A percentile compares a stretch with the other conserved stretches of the same genome.
phyloP scores from a whole-genome alignment of 2,329 filamentous ascomycete genomes.

The Fusarium protoensiforme region DNA sequence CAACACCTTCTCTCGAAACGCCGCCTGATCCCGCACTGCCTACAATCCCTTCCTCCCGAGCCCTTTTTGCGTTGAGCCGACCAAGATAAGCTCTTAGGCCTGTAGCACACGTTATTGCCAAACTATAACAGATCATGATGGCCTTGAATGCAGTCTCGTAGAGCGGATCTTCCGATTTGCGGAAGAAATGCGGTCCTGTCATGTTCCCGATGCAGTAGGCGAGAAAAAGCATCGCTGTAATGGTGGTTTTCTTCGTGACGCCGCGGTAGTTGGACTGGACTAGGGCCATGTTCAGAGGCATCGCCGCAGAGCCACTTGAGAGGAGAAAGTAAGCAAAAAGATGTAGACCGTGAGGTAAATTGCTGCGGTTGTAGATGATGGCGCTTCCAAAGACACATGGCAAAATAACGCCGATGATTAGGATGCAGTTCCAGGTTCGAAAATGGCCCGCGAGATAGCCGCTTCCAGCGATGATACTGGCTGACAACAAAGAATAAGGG shows the following conservation, averaged over 20 bases:
- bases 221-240: slow-evolving; percentile 66
- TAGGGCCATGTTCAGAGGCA: slow-evolving; percentile 66
- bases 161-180: slow-evolving; percentile 58
- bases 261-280: slow-evolving; percentile 67
- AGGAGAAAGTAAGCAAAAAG: slow-evolving; percentile 69
- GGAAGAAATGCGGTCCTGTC: slow-evolving; percentile 66
- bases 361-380: slow-evolving; percentile 61
- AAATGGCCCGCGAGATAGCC: slow-evolving; percentile 64
- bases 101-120: slow-evolving; percentile 58
- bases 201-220: slow-evolving; percentile 69
- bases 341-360: slow-evolving; percentile 55
- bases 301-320: slow-evolving; percentile 62
- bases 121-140: slow-evolving; percentile 67
- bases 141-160: slow-evolving; percentile 65
- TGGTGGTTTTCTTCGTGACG: slow-evolving; percentile 70
- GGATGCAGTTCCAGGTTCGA: slow-evolving; percentile 61
- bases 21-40: slow-evolving; percentile 57
- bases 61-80: slow-evolving; percentile 56
- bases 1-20: slow-evolving; percentile 48
- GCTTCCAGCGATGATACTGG: slow-evolving; percentile 58
- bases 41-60: slow-evolving; percentile 55
- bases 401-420: slow-evolving; percentile 61
- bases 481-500: slow-evolving; percentile 65
- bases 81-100: slow-evolving; percentile 60
- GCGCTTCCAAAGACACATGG: slow-evolving; percentile 64